Base-by-base conservation (phyloP, 208 protist genomes). In the Crithidia thermophila region DNA sequence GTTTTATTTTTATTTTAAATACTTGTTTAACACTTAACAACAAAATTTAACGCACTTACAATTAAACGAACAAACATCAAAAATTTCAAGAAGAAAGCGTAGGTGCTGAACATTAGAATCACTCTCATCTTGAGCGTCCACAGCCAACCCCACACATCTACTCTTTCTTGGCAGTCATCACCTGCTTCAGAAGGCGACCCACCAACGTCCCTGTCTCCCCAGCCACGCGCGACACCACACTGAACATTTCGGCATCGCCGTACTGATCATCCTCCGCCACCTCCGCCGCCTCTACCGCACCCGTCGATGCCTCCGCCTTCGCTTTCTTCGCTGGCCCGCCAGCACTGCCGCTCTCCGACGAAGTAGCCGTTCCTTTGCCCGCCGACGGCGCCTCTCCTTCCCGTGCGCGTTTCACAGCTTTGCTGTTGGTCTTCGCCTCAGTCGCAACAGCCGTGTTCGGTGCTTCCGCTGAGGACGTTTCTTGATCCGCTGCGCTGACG, bases 221-320 rank as follows among this genome's bases (percentile, higher is more conserved):
- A 0, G 77, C 74, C 0, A 81, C 58, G 10, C 76, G 69, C 5
- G 67, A 74, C 14, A 88, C 79, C 11, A 85, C 67, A 39, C 64
- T 56, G 63, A 88, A 88, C 78, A 88, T 81, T 50, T 72, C 67
- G 21, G 56, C 71, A 67, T 88, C 82, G 37, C 82, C 82, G 31
- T 80, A 42, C 27, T 61, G 72, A 11, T 72, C 63, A 10, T 39
- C 72, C 1, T 27, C 46, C 14, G 43, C 40, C 25, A 47, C 62
- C 9, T 7, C 64, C 5, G 11, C 57, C 7, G 40, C 28, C 4
- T 31, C 39, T 45, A 11, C 33, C 3, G 10, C 33, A 58, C 14
- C 20, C 47, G 59, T 20, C 11, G 27, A 30, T 14, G 46, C 3
- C 45, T 64, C 55, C 14, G 7, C 50, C 46, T 75, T 74, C 13